Conservation (phyloP, 2,329 filamentous ascomycete genomes). For the Sporothrix globosa region DNA sequence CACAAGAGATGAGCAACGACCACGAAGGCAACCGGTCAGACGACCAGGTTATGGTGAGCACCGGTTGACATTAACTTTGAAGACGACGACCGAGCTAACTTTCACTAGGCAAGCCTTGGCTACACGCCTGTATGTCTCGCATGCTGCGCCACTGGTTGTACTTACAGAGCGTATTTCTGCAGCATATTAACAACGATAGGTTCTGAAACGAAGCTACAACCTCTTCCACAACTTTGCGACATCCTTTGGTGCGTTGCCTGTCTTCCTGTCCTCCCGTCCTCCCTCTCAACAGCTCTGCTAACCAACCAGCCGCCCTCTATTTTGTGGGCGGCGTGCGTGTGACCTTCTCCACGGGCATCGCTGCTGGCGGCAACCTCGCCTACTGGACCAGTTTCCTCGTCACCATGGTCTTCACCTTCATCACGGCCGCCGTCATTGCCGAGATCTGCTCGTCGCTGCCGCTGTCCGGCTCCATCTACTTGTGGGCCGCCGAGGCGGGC, state of each 20-base stretch:
- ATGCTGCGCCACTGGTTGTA: no score
- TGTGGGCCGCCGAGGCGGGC: slow-evolving; percentile 63
- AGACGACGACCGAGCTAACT: neutral
- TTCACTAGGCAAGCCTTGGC: slow-evolving; percentile 25
- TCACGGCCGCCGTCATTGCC: slow-evolving; percentile 32
- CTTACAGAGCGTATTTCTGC: no score
- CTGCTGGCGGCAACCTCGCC: slow-evolving; percentile 30
- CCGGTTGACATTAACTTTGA: no score
- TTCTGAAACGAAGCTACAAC: slow-evolving; percentile 32
- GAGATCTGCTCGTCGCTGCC: slow-evolving; percentile 35
- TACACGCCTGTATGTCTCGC: slow-evolving; percentile 29
- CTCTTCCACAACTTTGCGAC: slow-evolving; percentile 33
- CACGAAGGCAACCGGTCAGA: slow-evolving; percentile 1
- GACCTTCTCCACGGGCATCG: slow-evolving; percentile 31
- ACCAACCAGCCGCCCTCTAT: slow-evolving; percentile 29
- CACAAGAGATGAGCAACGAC: neutral
- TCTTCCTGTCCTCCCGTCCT: neutral
- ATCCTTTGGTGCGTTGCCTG: slow-evolving; percentile 22
- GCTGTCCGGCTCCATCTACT: slow-evolving; percentile 49
- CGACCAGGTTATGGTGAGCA: slow-evolving; percentile 13
- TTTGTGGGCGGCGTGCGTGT: slow-evolving; percentile 34
- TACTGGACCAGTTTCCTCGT: slow-evolving; percentile 33
- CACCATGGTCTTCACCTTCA: slow-evolving; percentile 30
- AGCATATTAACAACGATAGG: neutral
- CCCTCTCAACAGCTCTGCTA: neutral